Conservation (phyloP, 2,329 filamentous ascomycete species). For the Monosporascus sp. region DNA sequence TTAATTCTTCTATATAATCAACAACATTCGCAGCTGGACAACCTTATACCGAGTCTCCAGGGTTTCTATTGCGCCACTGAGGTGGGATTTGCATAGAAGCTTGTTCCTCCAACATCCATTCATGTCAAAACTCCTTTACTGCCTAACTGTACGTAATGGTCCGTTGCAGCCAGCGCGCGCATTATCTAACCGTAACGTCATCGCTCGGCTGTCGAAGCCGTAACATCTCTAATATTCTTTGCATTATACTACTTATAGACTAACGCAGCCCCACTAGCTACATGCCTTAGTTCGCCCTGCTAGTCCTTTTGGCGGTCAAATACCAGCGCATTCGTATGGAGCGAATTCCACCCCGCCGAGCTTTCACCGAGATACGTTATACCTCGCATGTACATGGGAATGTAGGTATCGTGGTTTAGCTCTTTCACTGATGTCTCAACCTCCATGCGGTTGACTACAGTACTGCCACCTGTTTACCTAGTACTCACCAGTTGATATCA, state of each 20-base stretch:
- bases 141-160: too few species aligned
- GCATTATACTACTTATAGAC: not conserved
- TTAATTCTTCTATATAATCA: not conserved
- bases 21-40: not conserved
- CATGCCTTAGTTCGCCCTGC: not conserved
- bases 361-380: not conserved
- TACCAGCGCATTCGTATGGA: not conserved
- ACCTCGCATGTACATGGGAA: not conserved
- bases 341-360: not conserved
- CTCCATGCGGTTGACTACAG: too few species aligned
- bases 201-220: not conserved
- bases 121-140: too few species aligned
- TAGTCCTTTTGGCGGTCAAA: not conserved
- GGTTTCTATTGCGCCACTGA: too few species aligned
- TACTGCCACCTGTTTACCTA: too few species aligned
- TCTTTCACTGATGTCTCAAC: too few species aligned
- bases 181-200: not conserved
- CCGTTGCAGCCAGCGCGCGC: not conserved
- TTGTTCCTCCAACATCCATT: too few species aligned
- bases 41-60: too few species aligned
- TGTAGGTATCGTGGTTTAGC: too few species aligned
- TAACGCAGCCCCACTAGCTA: not conserved
- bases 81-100: too few species aligned
- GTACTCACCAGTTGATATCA: too few species aligned
- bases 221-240: not conserved